Evolutionary conservation across 768 basidiomycete genomes (phyloP), one percentile per base, ranked within the genome.

Genomic region (Kwoniella bestiolae): DNA sequence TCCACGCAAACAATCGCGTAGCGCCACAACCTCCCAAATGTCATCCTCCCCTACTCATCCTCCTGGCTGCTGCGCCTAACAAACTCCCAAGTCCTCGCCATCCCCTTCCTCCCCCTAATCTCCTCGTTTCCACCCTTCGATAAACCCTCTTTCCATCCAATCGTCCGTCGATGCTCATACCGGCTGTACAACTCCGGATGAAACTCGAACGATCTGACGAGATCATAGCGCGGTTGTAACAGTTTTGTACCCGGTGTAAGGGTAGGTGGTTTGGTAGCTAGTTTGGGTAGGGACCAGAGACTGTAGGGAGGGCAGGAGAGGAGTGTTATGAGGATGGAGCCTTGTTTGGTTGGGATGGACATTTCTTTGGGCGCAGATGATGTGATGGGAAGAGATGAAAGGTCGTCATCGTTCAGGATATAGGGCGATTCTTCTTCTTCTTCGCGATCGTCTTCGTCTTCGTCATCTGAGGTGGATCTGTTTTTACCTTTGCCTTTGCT

Each of bases 81-180:
- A 81, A 94, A 93, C 79, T 94, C 91, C 92, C 92, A 94, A 67
- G 91, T 93, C 65, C 91, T 84, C 70, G 92, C 90, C 71, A 63
- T 65, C 88, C 90, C 51, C 87, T 90, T 68, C 60, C 77, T 60
- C 44, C 73, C 70, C 45, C 67, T 16, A 41, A 78, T 78, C 87
- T 87, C 38, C 87, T 90, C 12, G 87, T 91, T 82, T 80, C 88
- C 28, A 86, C 87, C 44, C 83, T 85, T 29, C 86, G 89, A 76
- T 86, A 86, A 0, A 79, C 90, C 78, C 86, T 84, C 83, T 86
- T 91, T 82, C 66, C 76, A 83, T 5, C 94, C 94, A 75, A 93
- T 90, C 3, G 95, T 96, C 88, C 95, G 90, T n/a, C 91, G 84
- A 79, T 98, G 95, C 71, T 89, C 89, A 73, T 97, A 98, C 1